These are phyloP conservation scores for Leccinum imitatum DNA, from an alignment of 768 basidiomycete species.

Conservation along the genomic window DNA sequence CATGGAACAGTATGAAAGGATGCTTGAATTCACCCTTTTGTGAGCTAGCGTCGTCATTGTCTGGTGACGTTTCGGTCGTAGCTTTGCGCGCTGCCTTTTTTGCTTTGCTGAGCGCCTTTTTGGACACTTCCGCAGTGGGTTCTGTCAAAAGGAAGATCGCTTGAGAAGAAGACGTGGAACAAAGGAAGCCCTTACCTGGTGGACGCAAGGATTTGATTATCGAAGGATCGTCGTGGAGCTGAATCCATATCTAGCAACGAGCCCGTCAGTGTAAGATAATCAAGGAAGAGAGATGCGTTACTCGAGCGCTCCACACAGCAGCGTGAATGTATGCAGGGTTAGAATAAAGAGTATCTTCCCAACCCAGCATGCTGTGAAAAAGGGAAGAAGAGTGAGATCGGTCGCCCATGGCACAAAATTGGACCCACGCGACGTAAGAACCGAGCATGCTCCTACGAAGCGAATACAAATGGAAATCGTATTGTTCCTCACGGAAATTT, in stretches of 20 bases:
- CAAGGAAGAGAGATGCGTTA: conserved; percentile 32
- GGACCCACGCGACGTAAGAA: conserved; percentile 77
- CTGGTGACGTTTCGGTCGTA: conserved; percentile 43
- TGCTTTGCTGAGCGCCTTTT: conserved; percentile 84
- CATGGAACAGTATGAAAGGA: conserved; percentile 12
- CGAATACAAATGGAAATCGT: conserved; percentile 96
- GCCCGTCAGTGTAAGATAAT: conserved; percentile 13
- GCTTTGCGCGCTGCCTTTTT: conserved; percentile 72
- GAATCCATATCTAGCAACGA: conserved; percentile 63
- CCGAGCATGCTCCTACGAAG: conserved; percentile 85
- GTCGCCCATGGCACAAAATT: conserved; percentile 1
- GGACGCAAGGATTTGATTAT: conserved; percentile 43
- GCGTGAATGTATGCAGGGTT: conserved; percentile 76
- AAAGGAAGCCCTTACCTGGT: conserved; percentile 33
- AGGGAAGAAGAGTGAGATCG: conserved; percentile 1
- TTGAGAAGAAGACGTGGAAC: conserved; percentile 31
- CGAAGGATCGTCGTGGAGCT: conserved; percentile 68
- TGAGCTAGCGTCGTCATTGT: conserved; percentile 38
- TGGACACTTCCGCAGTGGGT: conserved; percentile 40
- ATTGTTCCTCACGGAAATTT: conserved; percentile 92
- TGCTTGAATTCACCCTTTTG: conserved; percentile 59
- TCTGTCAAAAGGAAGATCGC: conserved; percentile 12
- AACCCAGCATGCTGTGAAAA: conserved; percentile 62
- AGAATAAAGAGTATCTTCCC: conserved; percentile 78
- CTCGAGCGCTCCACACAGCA: conserved; percentile 68